Base-by-base conservation (phyloP, 2,329 filamentous ascomycete species). In the Colletotrichum orbiculare region DNA sequence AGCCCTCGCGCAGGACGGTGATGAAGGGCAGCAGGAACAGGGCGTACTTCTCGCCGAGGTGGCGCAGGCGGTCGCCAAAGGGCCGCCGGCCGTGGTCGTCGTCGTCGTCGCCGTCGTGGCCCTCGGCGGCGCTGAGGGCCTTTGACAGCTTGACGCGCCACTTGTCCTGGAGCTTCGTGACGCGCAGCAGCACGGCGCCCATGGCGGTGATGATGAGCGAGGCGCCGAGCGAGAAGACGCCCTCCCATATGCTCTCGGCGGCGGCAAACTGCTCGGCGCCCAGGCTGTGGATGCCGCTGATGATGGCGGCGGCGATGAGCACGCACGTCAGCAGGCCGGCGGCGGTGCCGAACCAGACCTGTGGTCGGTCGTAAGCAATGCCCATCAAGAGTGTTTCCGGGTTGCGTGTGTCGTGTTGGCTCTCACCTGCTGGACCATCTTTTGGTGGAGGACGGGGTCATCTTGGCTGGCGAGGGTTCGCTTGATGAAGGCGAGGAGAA, bases 1-100 rank as follows among this genome's bases (percentile, higher is more conserved):
- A 83, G 4, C 91, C 92, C 74, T 94, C 92, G 25, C 92, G 82
- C 15, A 94, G 79, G 6, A 93, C 89, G 0, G 92, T 95, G 72
- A 95, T 84, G 75, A 94, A 93, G 0, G 92, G 92, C 46, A 95
- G 81, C 46, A 92, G 75, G 73, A 94, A 93, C 86, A 94, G 90
- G 65, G 88, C 87, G 72, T 94, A 92, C 73, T 90, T 92, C 76
- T 91, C 87, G 12, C 82, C 60, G 57, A 70, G 62, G 41, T 67
- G 66, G 45, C 55, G 58, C 37, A 65, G 53, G 9, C 67, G 64
- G 46, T 68, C 56, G 7, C 55, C 38, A 41, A 64, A 56, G 13
- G 60, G 60, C 2, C 25, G 25, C 25, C 25, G 25, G 25, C 25
- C 25, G 25, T 25, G 25, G 25, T 25, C 4, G 17, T 17, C 17